Conservation (phyloP, 139 green algal species). For the Coelastrella sp. region DNA sequence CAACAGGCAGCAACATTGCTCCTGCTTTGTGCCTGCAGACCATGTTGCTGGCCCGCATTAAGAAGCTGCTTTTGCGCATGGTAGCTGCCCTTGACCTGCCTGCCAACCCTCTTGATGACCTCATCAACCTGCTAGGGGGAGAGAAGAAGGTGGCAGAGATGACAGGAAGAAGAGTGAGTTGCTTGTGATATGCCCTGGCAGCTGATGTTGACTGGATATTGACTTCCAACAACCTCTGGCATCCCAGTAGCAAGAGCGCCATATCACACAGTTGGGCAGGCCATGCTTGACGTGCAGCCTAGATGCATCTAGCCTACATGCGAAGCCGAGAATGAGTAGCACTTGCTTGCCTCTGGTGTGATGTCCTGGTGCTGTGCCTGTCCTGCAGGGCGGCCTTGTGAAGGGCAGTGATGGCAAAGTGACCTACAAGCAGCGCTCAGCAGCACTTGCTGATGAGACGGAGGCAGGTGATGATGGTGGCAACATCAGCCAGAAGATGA, state of each 20-base stretch:
- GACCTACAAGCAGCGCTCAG: conserved; percentile 40
- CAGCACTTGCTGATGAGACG: neutral
- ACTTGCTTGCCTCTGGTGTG: neutral
- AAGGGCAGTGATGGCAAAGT: conserved; percentile 43
- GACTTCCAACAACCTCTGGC: too few species aligned
- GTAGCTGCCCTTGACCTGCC: conserved; percentile 74
- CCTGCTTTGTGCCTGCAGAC: neutral
- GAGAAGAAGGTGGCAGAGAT: conserved; percentile 82
- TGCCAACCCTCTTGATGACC: conserved; percentile 90
- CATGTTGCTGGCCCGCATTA: conserved; percentile 39
- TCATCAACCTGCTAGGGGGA: conserved; percentile 87
- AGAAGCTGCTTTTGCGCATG: conserved; percentile 36
- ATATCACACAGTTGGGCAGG: too few species aligned
- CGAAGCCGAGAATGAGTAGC: too few species aligned
- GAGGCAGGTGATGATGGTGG: conserved; percentile 12
- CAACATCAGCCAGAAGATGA: conserved; percentile 37
- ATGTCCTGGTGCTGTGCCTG: neutral
- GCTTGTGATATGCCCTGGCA: neutral
- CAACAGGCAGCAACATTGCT: neutral
- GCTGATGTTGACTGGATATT: neutral
- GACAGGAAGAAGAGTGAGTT: conserved; percentile 76
- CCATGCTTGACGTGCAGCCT: neutral
- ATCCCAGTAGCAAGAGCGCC: too few species aligned
- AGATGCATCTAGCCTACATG: neutral
- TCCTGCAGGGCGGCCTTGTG: conserved; percentile 63